A percentile compares a stretch with the other conserved stretches of the same genome.
phyloP scores from a whole-genome alignment of 257 asterid genomes.

The Solanum etuberosum region DNA sequence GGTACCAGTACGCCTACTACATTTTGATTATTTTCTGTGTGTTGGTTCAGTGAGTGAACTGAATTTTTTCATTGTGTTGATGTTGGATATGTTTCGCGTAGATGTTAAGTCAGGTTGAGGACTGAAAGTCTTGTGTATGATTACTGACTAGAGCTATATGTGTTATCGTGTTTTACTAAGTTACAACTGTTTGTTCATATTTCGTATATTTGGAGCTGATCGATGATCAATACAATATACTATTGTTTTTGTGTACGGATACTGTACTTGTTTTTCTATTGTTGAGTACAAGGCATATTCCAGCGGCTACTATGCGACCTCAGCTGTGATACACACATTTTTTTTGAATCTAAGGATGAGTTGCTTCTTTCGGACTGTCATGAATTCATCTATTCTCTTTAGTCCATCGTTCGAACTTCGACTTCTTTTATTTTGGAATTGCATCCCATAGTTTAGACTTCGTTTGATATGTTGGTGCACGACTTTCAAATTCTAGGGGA shows the following conservation, averaged over 20 bases:
- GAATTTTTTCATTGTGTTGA: background rate
- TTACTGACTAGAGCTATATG: background rate
- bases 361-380: background rate
- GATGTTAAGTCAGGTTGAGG: background rate
- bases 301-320: background rate
- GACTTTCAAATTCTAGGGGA: background rate
- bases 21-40: too few relatives aligned
- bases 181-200: background rate
- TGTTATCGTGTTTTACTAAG: background rate
- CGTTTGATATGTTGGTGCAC: background rate
- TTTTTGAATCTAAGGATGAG: too few relatives aligned
- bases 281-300: background rate
- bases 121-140: background rate
- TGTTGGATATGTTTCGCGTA: background rate
- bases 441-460: background rate
- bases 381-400: background rate
- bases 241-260: background rate
- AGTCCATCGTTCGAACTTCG: background rate
- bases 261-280: too few relatives aligned
- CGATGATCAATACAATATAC: too few relatives aligned
- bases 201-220: too few relatives aligned
- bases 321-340: background rate
- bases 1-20: too few relatives aligned
- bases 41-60: too few relatives aligned
- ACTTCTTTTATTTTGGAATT: background rate